Conservation (phyloP, 2,329 filamentous ascomycete genomes). For the Pseudogymnoascus sp. region DNA sequence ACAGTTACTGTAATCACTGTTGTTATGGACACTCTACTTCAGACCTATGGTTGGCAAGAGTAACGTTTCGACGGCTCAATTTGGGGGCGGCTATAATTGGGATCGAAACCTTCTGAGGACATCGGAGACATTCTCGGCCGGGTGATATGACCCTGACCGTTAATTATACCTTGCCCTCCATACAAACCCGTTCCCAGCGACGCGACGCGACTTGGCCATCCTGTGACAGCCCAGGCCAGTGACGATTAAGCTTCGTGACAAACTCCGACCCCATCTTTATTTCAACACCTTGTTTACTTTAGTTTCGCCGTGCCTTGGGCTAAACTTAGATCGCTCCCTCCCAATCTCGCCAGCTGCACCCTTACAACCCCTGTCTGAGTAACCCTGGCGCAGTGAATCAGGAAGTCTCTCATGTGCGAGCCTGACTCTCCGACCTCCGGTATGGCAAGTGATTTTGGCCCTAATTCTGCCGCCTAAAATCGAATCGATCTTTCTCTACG, state of each 20-base stretch:
- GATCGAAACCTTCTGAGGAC: not conserved
- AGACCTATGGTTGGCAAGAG: not conserved
- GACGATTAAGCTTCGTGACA: constrained; percentile 6
- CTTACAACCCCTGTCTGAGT: not conserved
- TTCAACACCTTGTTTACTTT: not conserved
- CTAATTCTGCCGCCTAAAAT: not conserved
- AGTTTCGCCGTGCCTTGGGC: constrained; percentile 1
- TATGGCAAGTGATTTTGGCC: not conserved
- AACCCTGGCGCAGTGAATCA: not conserved
- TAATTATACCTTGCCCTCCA: not conserved
- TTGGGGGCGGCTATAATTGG: not conserved
- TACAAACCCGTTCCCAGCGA: not conserved
- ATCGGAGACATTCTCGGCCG: not conserved
- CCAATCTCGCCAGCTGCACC: not conserved
- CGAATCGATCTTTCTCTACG: not conserved
- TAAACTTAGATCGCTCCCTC: not conserved
- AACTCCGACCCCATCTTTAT: not conserved
- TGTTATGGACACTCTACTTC: not conserved
- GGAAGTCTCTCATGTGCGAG: not conserved
- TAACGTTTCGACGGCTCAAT: not conserved
- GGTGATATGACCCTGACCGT: not conserved
- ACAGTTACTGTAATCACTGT: not conserved
- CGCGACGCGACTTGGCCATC: not conserved
- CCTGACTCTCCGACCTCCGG: not conserved
- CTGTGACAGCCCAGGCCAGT: not conserved